Evolutionary conservation across 495 filamentous ascomycete genomes (phyloP).

Genomic region (Viridothelium virens): DNA sequence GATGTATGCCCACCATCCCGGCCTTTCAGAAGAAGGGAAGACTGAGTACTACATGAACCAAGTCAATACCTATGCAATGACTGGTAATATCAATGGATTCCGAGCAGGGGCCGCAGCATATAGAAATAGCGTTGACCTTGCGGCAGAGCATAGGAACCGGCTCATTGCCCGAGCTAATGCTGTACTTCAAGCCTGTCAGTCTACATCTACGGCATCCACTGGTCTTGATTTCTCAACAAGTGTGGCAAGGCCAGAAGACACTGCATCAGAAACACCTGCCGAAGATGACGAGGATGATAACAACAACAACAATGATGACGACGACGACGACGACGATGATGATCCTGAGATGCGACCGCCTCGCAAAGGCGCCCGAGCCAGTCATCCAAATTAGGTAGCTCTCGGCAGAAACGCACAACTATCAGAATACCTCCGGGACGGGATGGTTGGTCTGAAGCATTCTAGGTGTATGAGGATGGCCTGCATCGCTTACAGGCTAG

Average conservation of each 20-base stretch:
- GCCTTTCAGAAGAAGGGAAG: slow-evolving; percentile 21
- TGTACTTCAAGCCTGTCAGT: too few species aligned
- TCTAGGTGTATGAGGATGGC: too few species aligned
- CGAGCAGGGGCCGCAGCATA: slow-evolving; percentile 33
- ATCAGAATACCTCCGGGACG: background rate
- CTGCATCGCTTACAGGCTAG: too few species aligned
- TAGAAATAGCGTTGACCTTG: slow-evolving; percentile 34
- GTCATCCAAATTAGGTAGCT: background rate
- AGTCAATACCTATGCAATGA: slow-evolving; percentile 30
- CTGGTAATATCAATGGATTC: slow-evolving; percentile 27
- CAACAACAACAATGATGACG: too few species aligned
- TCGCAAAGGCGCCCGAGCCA: background rate
- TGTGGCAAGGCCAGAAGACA: too few species aligned
- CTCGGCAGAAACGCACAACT: background rate
- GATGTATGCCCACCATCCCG: slow-evolving; percentile 37
- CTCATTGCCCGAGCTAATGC: slow-evolving; percentile 26
- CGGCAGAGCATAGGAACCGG: slow-evolving; percentile 32
- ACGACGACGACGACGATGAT: too few species aligned
- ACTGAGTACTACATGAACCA: slow-evolving; percentile 42
- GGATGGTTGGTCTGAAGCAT: too few species aligned
- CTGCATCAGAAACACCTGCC: too few species aligned
- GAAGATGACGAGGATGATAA: too few species aligned
- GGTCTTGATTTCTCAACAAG: too few species aligned
- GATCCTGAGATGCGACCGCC: background rate
- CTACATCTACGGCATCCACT: too few species aligned